Evolutionary conservation across 768 basidiomycete genomes (phyloP), one percentile per base, ranked within the genome.

Genomic region (Agaricus subrufescens): DNA sequence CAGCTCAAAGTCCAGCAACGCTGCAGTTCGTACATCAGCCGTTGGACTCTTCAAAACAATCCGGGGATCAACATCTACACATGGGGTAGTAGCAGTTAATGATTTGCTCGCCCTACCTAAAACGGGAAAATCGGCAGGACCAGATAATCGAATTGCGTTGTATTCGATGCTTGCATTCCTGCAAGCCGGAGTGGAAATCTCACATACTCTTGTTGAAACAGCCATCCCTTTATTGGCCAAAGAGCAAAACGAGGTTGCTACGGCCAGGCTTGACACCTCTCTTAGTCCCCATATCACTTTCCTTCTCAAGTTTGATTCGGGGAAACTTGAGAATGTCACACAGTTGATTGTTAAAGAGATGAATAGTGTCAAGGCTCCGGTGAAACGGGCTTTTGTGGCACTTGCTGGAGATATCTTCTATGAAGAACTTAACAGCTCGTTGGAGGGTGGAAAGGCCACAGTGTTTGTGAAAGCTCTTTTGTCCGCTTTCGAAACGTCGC

Each of bases 91-190:
- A 1, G 77, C 84, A 10, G 77, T 85, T 2, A 74, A 74, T 8
- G 92, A 96, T 59, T 68, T 94, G 4, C 72, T 94, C 9, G 72
- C 74, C n/a, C 76, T 93, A 0, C 89, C 93, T 1, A 86, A 87
- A 62, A 69, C 85, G 0, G 89, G 92, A 23, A 99, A 97, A 75
- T 91, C 94, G 0, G 73, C 86, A 0, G 92, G 93, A 1, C 80
- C 89, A 2, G 96, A 96, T 54, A 94, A 98, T 66, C 85, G 95
- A 15, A 68, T 85, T 4, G 76, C 87, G 0, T 74, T 98, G 8
- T 95, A 92, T 70, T 78, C 82, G 1, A 92, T 98, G 85, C 76
- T 94, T 1, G 71, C 77, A 2, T 65, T 65, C 50, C 59, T 94
- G 1, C 69, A 73, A 0, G 75, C 86, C 2, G 81, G 80, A 4